Base-by-base conservation (phyloP, 805 yeast species). In the Cyberlindnera mycetangii region DNA sequence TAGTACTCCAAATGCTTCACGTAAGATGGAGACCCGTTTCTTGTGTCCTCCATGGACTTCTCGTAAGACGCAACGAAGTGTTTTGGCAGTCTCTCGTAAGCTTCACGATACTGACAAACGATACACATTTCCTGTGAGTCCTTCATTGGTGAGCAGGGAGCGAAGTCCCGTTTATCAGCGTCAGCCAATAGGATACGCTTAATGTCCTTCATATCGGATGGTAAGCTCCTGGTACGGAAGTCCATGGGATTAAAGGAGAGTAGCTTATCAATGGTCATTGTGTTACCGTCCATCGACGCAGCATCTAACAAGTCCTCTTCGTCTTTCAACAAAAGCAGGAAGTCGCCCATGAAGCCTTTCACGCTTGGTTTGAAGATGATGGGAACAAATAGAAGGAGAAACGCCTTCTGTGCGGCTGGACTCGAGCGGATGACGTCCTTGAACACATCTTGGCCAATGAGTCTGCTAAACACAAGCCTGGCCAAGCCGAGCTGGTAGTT, bases 281-380 rank as follows among this genome's bases (percentile, higher is more conserved):
- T 28, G 31, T 35, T 28, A n/a, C 17, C 18, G 24, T 41, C 44
- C 39, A 41, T 30, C 14, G 5, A 10, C 3, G 39, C 39, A 19
- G 44, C 44, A 15, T 34, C 35, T 6, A 32, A 36, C 18, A 41
- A 41, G 8, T 34, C 44, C 3, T 19, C 22, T 5, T 41, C 44
- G 5, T 10, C 31, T 15, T 21, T 7, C 24, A 41, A 28, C 6
- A 41, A 18, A n/a, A 15, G n/a, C 11, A 36, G 14, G 5, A 42
- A 22, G 15, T 22, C 22, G 9, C 32, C 18, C 16, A 36, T 14
- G 6, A 31, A n/a, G 5, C 10, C 38, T 5, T n/a, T 7, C 5
- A 9, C n/a, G 3, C 15, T 25, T 16, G 34, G 35, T 6, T 34
- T 19, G 31, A 42, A 37, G 24, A 42, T 12, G 10, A 37, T 35